Base-by-base conservation (phyloP, 2,329 filamentous ascomycete species). In the Sarocladiaceae sp. region DNA sequence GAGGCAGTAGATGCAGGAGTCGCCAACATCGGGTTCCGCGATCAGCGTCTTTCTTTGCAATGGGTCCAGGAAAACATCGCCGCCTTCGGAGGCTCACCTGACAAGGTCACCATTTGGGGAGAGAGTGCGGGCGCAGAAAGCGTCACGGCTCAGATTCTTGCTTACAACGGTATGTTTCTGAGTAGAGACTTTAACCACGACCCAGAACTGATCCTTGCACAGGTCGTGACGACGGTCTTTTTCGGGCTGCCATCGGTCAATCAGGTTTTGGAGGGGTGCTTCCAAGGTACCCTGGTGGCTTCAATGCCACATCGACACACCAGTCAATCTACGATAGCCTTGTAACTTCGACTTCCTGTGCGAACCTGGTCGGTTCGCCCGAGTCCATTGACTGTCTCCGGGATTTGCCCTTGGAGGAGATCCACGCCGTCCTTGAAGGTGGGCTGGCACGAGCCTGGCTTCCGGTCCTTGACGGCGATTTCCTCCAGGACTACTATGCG, bases 51-150 rank as follows among this genome's bases (percentile, higher is more conserved):
- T 3, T 73, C 69, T 2, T 54, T 76, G 2, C 61, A 60, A 11
- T 76, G 72, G 73, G 62, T 76, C 4, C 67, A 70, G 44, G 71
- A 77, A 47, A 78, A 78, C 47, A 76, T 78, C 42, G 57, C 51
- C 7, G 57, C 58, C 2, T 78, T 77, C 50, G 72, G 72, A 3
- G 74, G 73, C 23, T 27, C 64, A 53, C 66, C 69, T 3, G 50
- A 55, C 0, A 61, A 65, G 31, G 69, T 74, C 1, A 66, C 66
- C 3, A 55, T 74, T 13, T 76, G 67, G 71, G 74, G 71, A 4
- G 66, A 69, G 49, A 66, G 62, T 20, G 66, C 66, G n/a, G 66
- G 66, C 2, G 66, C 65, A 0, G 61, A 66, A 44, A 65, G 63
- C 33, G 61, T 61, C n/a, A 60, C 62, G 3, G 65, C 65, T 37